Evolutionary conservation across 1,284 basidiomycete genomes (phyloP).

Genomic region (Vanrija sp.): DNA sequence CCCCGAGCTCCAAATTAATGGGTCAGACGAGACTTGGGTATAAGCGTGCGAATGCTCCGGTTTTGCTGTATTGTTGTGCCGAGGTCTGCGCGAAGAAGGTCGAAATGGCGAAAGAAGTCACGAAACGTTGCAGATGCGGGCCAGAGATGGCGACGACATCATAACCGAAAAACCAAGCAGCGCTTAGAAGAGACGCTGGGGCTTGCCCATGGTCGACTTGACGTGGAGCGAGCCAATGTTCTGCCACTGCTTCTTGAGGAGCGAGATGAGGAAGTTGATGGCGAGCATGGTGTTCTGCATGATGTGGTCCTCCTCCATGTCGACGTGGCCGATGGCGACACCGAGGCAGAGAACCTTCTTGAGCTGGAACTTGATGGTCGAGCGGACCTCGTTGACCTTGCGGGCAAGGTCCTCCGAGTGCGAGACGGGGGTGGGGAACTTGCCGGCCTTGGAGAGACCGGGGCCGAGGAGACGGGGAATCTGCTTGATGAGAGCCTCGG

Average conservation of each 20-base stretch:
- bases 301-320: slow-evolving; percentile 98
- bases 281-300: slow-evolving; percentile 96
- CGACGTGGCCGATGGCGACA: slow-evolving; percentile 95
- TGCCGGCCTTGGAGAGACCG: slow-evolving; percentile 99
- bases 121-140: neutral
- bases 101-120: neutral
- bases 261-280: slow-evolving; percentile 99
- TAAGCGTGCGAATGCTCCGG: slow-evolving; percentile 51
- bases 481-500: slow-evolving; percentile 98
- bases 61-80: slow-evolving; percentile 27
- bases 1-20: slow-evolving; percentile 43
- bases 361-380: slow-evolving; percentile 98
- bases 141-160: slow-evolving; percentile 1
- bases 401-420: slow-evolving; percentile 86
- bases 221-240: slow-evolving; percentile 99
- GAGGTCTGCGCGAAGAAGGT: neutral
- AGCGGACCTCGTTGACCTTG: slow-evolving; percentile 94
- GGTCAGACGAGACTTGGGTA: slow-evolving; percentile 50
- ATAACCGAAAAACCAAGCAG: neutral
- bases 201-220: slow-evolving; percentile 99
- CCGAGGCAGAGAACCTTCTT: slow-evolving; percentile 99
- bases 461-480: slow-evolving; percentile 99
- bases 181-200: slow-evolving; percentile 82
- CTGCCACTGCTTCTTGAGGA: slow-evolving; percentile 99
- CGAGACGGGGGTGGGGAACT: slow-evolving; percentile 97